phyloP scores from a whole-genome alignment of 176 grass and related monocot genomes.

The Leersia perrieri region DNA sequence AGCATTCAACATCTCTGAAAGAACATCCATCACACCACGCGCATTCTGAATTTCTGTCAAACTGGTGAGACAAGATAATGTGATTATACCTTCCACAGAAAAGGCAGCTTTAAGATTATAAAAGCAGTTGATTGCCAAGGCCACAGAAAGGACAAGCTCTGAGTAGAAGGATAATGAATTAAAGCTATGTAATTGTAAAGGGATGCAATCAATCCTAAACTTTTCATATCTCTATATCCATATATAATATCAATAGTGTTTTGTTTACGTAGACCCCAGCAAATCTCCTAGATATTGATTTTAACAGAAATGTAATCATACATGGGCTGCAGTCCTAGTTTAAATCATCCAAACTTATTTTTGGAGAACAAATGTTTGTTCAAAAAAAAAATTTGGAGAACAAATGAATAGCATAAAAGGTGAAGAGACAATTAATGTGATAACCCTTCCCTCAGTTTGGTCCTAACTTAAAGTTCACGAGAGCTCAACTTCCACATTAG shows the following conservation, averaged over 20 bases:
- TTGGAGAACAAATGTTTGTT: not conserved
- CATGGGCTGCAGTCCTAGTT: not conserved
- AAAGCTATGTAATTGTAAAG: not conserved
- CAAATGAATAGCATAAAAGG: not conserved
- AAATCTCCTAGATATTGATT: conserved; percentile 12
- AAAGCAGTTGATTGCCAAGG: not conserved
- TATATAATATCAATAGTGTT: not conserved
- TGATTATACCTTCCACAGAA: not conserved
- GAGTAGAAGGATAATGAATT: not conserved
- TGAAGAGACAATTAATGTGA: not conserved
- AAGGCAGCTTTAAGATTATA: conserved; percentile 10
- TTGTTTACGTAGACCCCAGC: not conserved
- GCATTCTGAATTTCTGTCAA: conserved; percentile 90
- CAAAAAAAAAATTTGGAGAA: too few relatives aligned
- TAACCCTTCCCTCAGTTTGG: not conserved
- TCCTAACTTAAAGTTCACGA: not conserved
- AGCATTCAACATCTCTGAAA: conserved; percentile 95
- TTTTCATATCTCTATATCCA: not conserved
- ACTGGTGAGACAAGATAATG: conserved; percentile 39
- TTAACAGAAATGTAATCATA: conserved; percentile 6
- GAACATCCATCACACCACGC: conserved; percentile 79
- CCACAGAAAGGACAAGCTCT: not conserved
- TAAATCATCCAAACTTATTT: not conserved
- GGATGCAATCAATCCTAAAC: not conserved
- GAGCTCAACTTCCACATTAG: not conserved